These are phyloP conservation scores for Chrysoporthe deuterocubensis DNA, from an alignment of 2,329 filamentous ascomycete genomes.

Conservation along the genomic window DNA sequence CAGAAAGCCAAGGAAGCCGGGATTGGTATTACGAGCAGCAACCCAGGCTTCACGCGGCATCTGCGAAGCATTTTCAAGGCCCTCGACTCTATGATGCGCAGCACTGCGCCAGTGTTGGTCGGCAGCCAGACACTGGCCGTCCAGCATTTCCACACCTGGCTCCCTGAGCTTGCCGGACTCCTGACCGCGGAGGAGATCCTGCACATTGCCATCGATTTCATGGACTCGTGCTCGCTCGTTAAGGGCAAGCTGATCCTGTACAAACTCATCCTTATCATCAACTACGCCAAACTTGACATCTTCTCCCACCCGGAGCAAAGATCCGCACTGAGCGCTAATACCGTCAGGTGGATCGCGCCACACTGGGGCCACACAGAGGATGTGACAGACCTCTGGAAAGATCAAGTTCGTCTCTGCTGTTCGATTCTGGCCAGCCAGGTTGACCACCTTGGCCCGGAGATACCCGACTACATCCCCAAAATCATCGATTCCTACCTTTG, in stretches of 20 bases:
- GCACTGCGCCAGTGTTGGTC: slow-evolving; percentile 80
- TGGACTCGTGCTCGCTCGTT: slow-evolving; percentile 85
- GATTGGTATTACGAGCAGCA: slow-evolving; percentile 79
- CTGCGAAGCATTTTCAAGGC: slow-evolving; percentile 87
- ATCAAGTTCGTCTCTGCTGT: slow-evolving; percentile 91
- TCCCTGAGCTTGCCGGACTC: slow-evolving; percentile 83
- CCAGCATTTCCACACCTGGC: slow-evolving; percentile 95
- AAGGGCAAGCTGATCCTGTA: slow-evolving; percentile 92
- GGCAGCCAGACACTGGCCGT: slow-evolving; percentile 94
- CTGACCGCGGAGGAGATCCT: slow-evolving; percentile 84
- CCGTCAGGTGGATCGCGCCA: slow-evolving; percentile 86
- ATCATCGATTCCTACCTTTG: slow-evolving; percentile 87
- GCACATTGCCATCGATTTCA: slow-evolving; percentile 88
- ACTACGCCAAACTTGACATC: slow-evolving; percentile 81
- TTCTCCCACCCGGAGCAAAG: slow-evolving; percentile 81
- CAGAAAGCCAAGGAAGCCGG: slow-evolving; percentile 87
- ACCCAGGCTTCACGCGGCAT: slow-evolving; percentile 77
- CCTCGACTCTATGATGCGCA: slow-evolving; percentile 87
- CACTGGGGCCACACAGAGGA: slow-evolving; percentile 83
- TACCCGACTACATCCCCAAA: slow-evolving; percentile 88
- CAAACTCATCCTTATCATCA: slow-evolving; percentile 89
- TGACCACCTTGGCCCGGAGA: slow-evolving; percentile 75
- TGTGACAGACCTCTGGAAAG: slow-evolving; percentile 84
- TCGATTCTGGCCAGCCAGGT: slow-evolving; percentile 89
- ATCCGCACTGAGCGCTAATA: slow-evolving; percentile 76